These are phyloP conservation scores for Solanum tacnaense DNA, from an alignment of 257 asterid genomes.

Conservation along the genomic window DNA sequence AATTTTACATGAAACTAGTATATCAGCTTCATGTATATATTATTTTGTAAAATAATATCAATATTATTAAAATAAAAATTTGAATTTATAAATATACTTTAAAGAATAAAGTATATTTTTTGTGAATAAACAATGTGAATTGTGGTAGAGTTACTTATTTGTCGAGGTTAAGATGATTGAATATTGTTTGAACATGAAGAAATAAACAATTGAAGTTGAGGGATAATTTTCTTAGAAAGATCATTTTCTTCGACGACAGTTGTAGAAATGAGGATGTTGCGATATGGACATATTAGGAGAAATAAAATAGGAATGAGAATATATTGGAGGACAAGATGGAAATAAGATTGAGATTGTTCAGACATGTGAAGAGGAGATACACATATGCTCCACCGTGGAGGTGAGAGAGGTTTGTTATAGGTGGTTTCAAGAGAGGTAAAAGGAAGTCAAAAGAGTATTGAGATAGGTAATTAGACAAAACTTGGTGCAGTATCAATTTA, in stretches of 20 bases:
- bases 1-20: background rate
- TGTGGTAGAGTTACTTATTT: background rate
- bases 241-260: accelerated
- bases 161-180: background rate
- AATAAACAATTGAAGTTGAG: background rate
- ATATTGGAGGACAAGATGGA: background rate
- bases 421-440: accelerated
- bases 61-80: background rate
- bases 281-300: background rate
- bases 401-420: background rate
- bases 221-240: background rate
- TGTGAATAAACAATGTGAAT: background rate
- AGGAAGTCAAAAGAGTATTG: background rate
- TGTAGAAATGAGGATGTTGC: background rate
- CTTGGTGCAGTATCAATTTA: accelerated
- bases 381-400: background rate
- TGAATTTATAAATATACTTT: background rate
- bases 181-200: background rate
- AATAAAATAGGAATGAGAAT: background rate
- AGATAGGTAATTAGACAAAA: background rate
- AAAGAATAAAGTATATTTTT: background rate
- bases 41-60: background rate
- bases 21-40: background rate
- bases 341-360: background rate
- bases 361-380: too few relatives aligned